phyloP scores from a whole-genome alignment of 2,329 filamentous ascomycete genomes.

The Cladorrhinum sp. region DNA sequence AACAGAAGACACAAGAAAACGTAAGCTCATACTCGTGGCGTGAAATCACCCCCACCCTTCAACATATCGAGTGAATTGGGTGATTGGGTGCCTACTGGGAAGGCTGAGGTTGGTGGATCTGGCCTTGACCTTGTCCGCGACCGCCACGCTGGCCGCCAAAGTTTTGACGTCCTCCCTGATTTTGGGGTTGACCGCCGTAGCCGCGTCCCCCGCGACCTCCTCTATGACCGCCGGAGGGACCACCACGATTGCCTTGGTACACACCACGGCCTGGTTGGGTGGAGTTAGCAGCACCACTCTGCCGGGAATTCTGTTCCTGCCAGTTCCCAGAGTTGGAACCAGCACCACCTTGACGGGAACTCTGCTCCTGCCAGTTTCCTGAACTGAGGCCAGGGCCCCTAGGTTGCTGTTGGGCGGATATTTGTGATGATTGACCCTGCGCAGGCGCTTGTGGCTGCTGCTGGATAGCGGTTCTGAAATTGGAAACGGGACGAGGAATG shows the following conservation, averaged over 20 bases:
- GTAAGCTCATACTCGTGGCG: slow-evolving; percentile 16
- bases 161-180: slow-evolving; percentile 31
- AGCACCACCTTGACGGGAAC: neutral
- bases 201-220: slow-evolving; percentile 30
- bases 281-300: slow-evolving; percentile 33
- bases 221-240: slow-evolving; percentile 34
- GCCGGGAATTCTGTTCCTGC: slow-evolving; percentile 40
- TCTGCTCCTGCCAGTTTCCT: slow-evolving; percentile 39
- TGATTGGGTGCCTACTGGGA: slow-evolving; percentile 17
- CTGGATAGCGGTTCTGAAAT: slow-evolving; percentile 35
- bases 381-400: slow-evolving; percentile 23
- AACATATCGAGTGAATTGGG: neutral
- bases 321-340: slow-evolving; percentile 36
- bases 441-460: slow-evolving; percentile 19
- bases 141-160: slow-evolving; percentile 32
- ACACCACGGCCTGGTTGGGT: slow-evolving; percentile 34
- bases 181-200: slow-evolving; percentile 25
- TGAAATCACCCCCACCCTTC: neutral
- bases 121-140: slow-evolving; percentile 26
- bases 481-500: slow-evolving; percentile 77
- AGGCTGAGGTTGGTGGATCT: slow-evolving; percentile 19
- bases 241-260: slow-evolving; percentile 40
- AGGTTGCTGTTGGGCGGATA: slow-evolving; percentile 16
- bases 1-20: slow-evolving; percentile 12
- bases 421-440: slow-evolving; percentile 18